phyloP scores from a whole-genome alignment of 2,329 filamentous ascomycete genomes.

The Penicillium glabrum region DNA sequence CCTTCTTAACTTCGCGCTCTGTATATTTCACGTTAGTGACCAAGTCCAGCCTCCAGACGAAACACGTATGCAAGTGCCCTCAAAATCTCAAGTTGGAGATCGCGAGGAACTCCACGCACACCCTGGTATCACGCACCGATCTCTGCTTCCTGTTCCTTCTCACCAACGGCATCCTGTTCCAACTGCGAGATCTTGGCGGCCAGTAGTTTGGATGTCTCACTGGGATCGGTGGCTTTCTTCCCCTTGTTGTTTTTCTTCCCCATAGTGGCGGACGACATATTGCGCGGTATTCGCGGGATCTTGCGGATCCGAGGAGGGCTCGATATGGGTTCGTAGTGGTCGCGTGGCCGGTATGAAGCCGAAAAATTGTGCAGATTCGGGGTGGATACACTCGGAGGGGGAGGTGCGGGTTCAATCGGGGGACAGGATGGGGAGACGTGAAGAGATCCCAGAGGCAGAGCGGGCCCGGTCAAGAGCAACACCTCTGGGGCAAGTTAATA shows the following conservation, averaged over 20 bases:
- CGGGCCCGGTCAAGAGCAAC: conserved; percentile 12
- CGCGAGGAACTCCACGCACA: background rate
- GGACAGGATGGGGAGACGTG: background rate
- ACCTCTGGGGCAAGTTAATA: conserved; percentile 19
- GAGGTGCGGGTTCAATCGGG: conserved; percentile 17
- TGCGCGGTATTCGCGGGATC: conserved; percentile 2
- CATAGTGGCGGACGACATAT: conserved; percentile 51
- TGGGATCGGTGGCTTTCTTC: conserved; percentile 81
- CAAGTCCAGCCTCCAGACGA: conserved; percentile 12
- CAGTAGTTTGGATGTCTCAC: conserved; percentile 86
- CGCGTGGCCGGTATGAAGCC: conserved; percentile 19
- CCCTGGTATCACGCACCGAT: conserved; percentile 66
- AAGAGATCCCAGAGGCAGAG: conserved; percentile 20
- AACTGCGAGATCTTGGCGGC: conserved; percentile 93
- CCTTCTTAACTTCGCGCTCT: conserved; percentile 94
- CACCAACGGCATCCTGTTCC: conserved; percentile 87
- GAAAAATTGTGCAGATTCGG: conserved; percentile 22
- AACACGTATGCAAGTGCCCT: conserved; percentile 4
- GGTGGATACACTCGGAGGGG: conserved; percentile 9
- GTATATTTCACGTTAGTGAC: conserved; percentile 31
- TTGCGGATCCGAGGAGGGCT: background rate
- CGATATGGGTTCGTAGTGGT: conserved; percentile 45
- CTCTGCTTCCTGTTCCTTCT: conserved; percentile 93
- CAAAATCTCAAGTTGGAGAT: background rate
- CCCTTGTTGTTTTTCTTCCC: conserved; percentile 75